These are phyloP conservation scores for Chlorella vulgaris DNA, from an alignment of 139 green algal genomes.

Conservation along the genomic window DNA sequence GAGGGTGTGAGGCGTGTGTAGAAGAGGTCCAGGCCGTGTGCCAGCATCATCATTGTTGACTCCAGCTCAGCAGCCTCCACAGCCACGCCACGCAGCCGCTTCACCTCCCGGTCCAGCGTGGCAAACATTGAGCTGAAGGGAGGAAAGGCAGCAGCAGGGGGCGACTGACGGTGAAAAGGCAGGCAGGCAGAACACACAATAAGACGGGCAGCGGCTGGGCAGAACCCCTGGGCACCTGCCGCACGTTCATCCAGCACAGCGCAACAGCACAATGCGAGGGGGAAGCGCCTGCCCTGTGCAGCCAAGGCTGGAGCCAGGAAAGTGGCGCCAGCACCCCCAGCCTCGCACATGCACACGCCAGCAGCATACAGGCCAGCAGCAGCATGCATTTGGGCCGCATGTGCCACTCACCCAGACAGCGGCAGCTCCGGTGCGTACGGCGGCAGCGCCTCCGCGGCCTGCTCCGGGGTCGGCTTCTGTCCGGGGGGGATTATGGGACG, in stretches of 20 bases:
- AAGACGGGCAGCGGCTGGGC: too few relatives aligned
- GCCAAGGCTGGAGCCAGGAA: too few relatives aligned
- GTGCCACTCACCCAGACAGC: slow-evolving; percentile 39
- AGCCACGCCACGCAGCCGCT: slow-evolving; percentile 44
- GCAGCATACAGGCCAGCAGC: background rate
- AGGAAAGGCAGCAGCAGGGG: background rate
- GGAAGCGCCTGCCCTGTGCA: background rate
- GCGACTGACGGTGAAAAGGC: background rate
- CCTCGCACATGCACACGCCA: background rate
- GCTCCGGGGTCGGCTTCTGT: slow-evolving; percentile 64
- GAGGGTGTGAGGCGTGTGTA: slow-evolving; percentile 83
- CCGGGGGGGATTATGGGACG: slow-evolving; percentile 62
- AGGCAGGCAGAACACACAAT: background rate
- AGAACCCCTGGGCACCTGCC: too few relatives aligned
- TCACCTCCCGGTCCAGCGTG: slow-evolving; percentile 63
- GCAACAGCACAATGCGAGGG: background rate
- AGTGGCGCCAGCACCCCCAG: too few relatives aligned
- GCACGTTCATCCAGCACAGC: background rate
- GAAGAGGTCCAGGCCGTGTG: slow-evolving; percentile 78
- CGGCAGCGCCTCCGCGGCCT: slow-evolving; percentile 87
- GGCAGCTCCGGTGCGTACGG: slow-evolving; percentile 81
- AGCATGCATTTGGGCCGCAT: background rate
- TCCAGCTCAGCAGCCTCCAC: slow-evolving; percentile 79
- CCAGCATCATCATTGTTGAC: slow-evolving; percentile 79
- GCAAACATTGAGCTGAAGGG: slow-evolving; percentile 46